These are phyloP conservation scores for Brassica incana DNA, from an alignment of 345 rosid genomes.

Conservation along the genomic window DNA sequence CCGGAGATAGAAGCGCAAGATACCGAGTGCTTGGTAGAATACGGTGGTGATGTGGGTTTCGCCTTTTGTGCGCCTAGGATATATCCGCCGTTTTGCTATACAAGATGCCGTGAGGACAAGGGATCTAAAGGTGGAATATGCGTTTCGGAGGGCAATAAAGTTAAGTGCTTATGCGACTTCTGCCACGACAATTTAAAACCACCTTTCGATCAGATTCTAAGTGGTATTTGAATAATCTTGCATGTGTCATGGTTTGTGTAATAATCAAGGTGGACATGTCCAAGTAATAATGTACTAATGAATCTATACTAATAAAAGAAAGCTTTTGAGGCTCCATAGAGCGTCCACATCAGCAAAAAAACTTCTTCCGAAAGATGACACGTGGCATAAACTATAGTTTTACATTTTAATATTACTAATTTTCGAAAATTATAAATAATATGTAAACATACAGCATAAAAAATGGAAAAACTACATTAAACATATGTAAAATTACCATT, in stretches of 20 bases:
- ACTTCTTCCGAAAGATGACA: too few species aligned
- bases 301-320: too few species aligned
- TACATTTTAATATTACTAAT: too few species aligned
- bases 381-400: too few species aligned
- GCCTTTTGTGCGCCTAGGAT: neutral
- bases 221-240: neutral
- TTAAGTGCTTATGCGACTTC: neutral
- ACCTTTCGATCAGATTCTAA: neutral
- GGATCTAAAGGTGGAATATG: neutral
- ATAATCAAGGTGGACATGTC: neutral
- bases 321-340: too few species aligned
- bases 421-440: too few species aligned
- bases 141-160: neutral
- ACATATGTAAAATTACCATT: too few species aligned
- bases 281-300: neutral
- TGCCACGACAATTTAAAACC: neutral
- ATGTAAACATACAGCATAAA: too few species aligned
- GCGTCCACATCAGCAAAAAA: too few species aligned
- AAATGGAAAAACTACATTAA: too few species aligned
- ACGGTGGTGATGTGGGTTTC: neutral
- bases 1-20: neutral
- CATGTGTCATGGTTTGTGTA: neutral
- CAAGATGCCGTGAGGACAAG: neutral
- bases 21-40: neutral
- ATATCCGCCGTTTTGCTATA: neutral